phyloP scores from a whole-genome alignment of 2,329 filamentous ascomycete species.

The Hortaea werneckii region DNA sequence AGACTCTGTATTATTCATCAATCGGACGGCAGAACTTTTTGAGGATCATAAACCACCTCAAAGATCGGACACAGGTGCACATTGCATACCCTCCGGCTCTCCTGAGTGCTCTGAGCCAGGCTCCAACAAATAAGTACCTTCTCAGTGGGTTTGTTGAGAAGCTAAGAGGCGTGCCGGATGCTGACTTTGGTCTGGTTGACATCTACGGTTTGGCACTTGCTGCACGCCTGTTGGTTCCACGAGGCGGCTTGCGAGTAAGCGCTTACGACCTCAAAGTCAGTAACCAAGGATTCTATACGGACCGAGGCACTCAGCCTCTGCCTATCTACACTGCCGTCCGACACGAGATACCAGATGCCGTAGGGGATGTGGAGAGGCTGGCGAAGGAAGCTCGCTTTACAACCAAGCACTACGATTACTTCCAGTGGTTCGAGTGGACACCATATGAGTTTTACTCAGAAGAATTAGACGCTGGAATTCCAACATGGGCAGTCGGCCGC shows the following conservation, averaged over 20 bases:
- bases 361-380: slow-evolving; percentile 9
- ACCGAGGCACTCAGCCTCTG: slow-evolving; percentile 70
- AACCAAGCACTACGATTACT: slow-evolving; percentile 57
- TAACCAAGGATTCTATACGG: slow-evolving; percentile 66
- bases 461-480: slow-evolving; percentile 82
- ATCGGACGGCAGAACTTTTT: slow-evolving; percentile 59
- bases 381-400: slow-evolving; percentile 24
- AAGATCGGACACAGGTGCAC: slow-evolving; percentile 72
- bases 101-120: slow-evolving; percentile 68
- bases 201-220: slow-evolving; percentile 81
- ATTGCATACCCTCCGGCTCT: slow-evolving; percentile 87
- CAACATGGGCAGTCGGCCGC: slow-evolving; percentile 84
- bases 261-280: slow-evolving; percentile 81
- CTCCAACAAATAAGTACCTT: slow-evolving; percentile 87
- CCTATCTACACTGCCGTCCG: slow-evolving; percentile 94
- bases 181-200: slow-evolving; percentile 84
- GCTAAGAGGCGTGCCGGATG: slow-evolving; percentile 67
- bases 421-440: slow-evolving; percentile 95
- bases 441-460: slow-evolving; percentile 95
- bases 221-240: slow-evolving; percentile 74
- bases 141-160: slow-evolving; percentile 86
- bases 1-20: slow-evolving; percentile 75
- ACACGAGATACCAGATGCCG: slow-evolving; percentile 71
- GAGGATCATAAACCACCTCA: slow-evolving; percentile 72
- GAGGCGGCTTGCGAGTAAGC: slow-evolving; percentile 68